Base-by-base conservation (phyloP, 108 stramenopile genomes). In the Parmales sp. region DNA sequence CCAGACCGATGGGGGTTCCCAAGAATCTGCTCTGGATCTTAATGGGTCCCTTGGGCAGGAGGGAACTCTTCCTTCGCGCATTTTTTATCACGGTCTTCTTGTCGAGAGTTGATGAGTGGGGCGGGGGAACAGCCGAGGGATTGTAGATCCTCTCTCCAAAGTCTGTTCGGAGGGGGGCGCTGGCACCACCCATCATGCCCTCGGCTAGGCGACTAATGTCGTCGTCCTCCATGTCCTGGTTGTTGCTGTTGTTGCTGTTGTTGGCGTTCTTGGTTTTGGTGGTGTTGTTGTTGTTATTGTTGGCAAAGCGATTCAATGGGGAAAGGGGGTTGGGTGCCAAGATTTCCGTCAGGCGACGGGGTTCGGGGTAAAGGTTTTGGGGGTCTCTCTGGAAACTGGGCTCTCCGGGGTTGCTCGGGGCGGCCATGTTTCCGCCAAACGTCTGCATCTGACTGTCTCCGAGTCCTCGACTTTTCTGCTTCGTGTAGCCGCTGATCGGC, bases 401-500 rank as follows among this genome's bases (percentile, higher is more conserved):
- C 29, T 28, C n/a, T 2, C 29, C 54, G 3, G 54, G 29, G 16
- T 34, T 31, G 3, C 31, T n/a, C n/a, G n/a, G n/a, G n/a, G n/a
- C n/a, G n/a, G n/a, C n/a, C n/a, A n/a, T n/a, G n/a, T n/a, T n/a
- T n/a, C n/a, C n/a, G n/a, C n/a, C n/a, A n/a, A n/a, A n/a, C n/a
- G 7, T 13, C 41, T 43, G 11, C 8, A 11, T 11, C 41, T 43
- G 11, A 13, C 41, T 8, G 11, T 43, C 13, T 28, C 54, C 54
- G 4, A 60, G 54, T 11, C 36, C 13, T 11, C 54, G 26, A 34
- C n/a, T 19, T 34, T 60, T 60, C 16, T 34, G 31, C 20, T 60
- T 60, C 31, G 29, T 60, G 54, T 60, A 60, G 29, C 54, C 54
- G 8, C 31, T 34, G 36, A 60, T 60, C 31, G 54, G 54, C 54